Evolutionary conservation across 495 filamentous ascomycete species (phyloP), one percentile per base, ranked within the genome.

Genomic region (Aspergillus sclerotioniger): DNA sequence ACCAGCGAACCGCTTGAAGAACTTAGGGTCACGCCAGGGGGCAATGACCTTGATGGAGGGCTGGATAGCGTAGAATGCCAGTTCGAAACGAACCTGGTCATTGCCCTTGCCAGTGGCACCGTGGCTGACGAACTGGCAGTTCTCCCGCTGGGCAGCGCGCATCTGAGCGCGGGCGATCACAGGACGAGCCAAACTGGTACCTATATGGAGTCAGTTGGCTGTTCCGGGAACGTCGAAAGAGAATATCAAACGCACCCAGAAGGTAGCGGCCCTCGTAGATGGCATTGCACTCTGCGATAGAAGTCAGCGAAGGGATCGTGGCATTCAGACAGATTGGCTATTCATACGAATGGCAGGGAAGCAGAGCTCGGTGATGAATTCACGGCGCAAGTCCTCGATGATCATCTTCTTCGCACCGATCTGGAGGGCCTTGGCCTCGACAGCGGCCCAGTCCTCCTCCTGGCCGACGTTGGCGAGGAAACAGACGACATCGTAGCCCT

Each of bases 21-120:
- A 96, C 66, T 86, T 82, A 48, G 89, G 87, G 49, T 90, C 77
- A 60, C 93, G 79, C 92, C 93, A 96, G 31, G 91, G 93, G 47
- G 91, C 90, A 69, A 96, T 90, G 74, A 95, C 82, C 76, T 92
- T 89, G 75, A 92, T 89, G 46, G 76, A 74, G 54, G 89, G 90
- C 72, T 91, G 81, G 61, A 87, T 75, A 56, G 89, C 88, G 67
- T 84, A 83, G 76, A 89, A 91, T 35, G 84, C 88, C 57, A 91
- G 80, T 68, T 91, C 88, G 77, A 96, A 94, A 66, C 91, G 86
- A 57, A 95, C 88, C 72, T 92, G 87, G 71, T 93, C 89, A 67
- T 92, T 92, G 62, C 90, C 91, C 74, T 93, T 92, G 60, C 90
- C 89, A 21, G 90, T 92, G 78, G 88, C 91, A 57, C 90, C 90